Evolutionary conservation across 1,284 basidiomycete genomes (phyloP).

Genomic region (Microbotryum silenes-acaulis): DNA sequence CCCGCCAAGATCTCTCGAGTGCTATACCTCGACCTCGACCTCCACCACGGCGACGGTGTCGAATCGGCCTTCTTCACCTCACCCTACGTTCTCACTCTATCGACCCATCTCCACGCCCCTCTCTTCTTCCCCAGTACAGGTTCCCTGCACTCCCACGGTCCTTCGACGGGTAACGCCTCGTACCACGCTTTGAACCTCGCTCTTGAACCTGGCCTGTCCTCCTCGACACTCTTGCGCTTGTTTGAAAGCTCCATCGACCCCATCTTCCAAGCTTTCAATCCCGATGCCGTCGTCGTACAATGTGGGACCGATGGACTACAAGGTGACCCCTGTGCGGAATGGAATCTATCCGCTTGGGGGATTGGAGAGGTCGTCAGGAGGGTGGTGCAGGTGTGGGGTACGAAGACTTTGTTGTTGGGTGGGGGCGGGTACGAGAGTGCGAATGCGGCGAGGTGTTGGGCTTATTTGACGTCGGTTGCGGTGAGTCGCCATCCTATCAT

Average conservation of each 20-base stretch:
- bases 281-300: constrained; percentile 73
- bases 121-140: constrained; percentile 66
- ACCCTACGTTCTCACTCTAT: constrained; percentile 66
- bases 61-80: constrained; percentile 59
- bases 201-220: constrained; percentile 53
- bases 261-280: constrained; percentile 57
- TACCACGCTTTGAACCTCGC: constrained; percentile 68
- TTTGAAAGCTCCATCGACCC: constrained; percentile 56
- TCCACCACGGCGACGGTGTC: constrained; percentile 86
- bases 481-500: constrained; percentile 41
- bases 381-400: constrained; percentile 54
- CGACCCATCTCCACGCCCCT: constrained; percentile 69
- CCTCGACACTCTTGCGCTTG: constrained; percentile 53
- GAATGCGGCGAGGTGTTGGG: constrained; percentile 77
- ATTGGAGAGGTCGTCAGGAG: constrained; percentile 61
- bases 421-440: constrained; percentile 69
- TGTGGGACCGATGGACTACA: constrained; percentile 79
- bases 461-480: constrained; percentile 64
- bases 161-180: constrained; percentile 53
- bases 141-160: constrained; percentile 18
- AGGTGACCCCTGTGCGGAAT: constrained; percentile 62
- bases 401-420: constrained; percentile 37
- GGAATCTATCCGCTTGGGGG: constrained; percentile 64
- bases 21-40: constrained; percentile 84
- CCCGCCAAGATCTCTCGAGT: constrained; percentile 52